phyloP scores from a whole-genome alignment of 208 protist genomes.

The Trypanosoma caninum region DNA sequence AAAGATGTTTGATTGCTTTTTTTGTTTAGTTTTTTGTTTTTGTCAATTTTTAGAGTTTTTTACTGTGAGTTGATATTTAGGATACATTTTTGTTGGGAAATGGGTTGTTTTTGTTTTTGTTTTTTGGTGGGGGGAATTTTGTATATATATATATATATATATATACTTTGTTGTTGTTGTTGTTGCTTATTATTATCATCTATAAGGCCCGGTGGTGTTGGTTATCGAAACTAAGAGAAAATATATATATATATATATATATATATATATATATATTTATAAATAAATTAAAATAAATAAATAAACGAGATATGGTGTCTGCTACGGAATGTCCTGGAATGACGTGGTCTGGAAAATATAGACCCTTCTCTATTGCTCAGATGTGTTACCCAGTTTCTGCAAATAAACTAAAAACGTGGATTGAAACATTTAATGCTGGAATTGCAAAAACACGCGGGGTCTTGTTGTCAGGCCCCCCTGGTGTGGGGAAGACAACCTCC shows the following conservation, averaged over 20 bases:
- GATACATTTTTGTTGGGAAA: no score
- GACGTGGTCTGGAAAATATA: constrained; percentile 98
- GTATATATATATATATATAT: background rate
- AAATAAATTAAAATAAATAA: no score
- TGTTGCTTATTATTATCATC: constrained; percentile 24
- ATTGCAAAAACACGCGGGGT: constrained; percentile 54
- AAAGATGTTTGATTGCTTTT: no score
- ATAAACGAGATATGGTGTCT: no score
- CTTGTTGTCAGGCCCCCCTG: constrained; percentile 96
- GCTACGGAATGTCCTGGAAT: constrained; percentile 5
- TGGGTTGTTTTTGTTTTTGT: background rate
- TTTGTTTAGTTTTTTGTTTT: no score
- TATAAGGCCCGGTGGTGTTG: no score
- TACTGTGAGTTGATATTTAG: no score
- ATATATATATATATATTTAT: no score
- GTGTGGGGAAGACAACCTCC: constrained; percentile 99
- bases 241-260: no score
- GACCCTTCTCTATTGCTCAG: constrained; percentile 81
- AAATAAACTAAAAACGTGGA: constrained; percentile 89
- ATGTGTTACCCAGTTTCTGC: constrained; percentile 91
- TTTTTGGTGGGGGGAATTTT: no score
- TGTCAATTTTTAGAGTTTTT: no score
- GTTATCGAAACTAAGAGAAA: no score
- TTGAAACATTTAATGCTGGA: constrained; percentile 84
- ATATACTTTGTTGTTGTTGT: constrained; percentile 13